Percentiles rank a stretch among this genome's conserved stretches.
phyloP scores from a whole-genome alignment of 495 filamentous ascomycete genomes.

The Tetracladium setigerum region DNA sequence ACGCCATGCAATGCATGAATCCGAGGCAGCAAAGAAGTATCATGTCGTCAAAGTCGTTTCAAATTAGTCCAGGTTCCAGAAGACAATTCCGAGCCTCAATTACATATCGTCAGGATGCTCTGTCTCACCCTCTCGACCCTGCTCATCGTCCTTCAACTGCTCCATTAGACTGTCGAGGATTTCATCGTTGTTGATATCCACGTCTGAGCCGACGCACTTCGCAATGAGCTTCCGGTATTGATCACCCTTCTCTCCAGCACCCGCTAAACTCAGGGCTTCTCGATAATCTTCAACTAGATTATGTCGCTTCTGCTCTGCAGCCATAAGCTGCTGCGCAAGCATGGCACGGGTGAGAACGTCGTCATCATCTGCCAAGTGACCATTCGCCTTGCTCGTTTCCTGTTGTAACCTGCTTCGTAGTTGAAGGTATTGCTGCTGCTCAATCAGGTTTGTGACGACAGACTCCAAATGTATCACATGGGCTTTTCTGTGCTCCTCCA shows the following conservation, averaged over 20 bases:
- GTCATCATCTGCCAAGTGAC: conserved; percentile 12
- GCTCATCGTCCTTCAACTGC: conserved; percentile 11
- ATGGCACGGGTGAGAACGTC: conserved; percentile 14
- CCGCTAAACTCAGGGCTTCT: conserved; percentile 38
- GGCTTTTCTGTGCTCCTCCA: background rate
- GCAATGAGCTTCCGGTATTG: conserved; percentile 45
- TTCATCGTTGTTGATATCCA: conserved; percentile 10
- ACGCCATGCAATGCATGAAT: too few species aligned
- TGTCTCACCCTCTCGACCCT: background rate
- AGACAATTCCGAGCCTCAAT: too few species aligned
- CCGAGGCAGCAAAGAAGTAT: too few species aligned
- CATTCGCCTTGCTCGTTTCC: conserved; percentile 15
- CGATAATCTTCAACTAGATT: conserved; percentile 35
- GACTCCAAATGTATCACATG: conserved; percentile 5
- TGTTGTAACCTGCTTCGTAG: conserved; percentile 6
- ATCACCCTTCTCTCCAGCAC: conserved; percentile 45
- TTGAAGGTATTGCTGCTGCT: conserved; percentile 21
- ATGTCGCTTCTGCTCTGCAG: conserved; percentile 34
- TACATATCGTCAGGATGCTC: too few species aligned
- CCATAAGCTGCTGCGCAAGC: conserved; percentile 22
- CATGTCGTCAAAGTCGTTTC: too few species aligned
- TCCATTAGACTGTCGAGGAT: conserved; percentile 13
- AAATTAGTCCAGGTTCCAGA: too few species aligned
- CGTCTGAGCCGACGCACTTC: conserved; percentile 38
- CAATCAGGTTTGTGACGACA: conserved; percentile 13